phyloP scores from a whole-genome alignment of 371 early-diverging fungal species.

The Saksenaea oblongispora region DNA sequence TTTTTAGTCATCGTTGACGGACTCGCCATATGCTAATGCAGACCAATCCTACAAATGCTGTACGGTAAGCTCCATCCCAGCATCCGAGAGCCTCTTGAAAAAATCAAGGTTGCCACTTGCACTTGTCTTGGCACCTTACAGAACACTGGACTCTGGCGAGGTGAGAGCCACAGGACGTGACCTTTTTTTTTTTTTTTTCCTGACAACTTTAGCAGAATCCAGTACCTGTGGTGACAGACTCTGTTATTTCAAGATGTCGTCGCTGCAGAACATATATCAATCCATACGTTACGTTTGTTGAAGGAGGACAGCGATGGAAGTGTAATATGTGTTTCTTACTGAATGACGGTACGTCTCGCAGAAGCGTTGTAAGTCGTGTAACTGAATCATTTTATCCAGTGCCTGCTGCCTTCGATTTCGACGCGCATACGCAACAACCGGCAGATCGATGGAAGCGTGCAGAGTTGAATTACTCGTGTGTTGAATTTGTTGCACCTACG shows the following conservation, averaged over 20 bases:
- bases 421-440: slow-evolving; percentile 75
- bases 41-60: slow-evolving; percentile 81
- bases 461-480: slow-evolving; percentile 86
- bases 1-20: slow-evolving; percentile 66
- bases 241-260: slow-evolving; percentile 90
- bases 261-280: slow-evolving; percentile 96
- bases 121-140: slow-evolving; percentile 85
- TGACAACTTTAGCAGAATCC: slow-evolving; percentile 46
- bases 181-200: neutral
- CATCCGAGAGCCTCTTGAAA: slow-evolving; percentile 73
- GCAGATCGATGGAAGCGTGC: slow-evolving; percentile 86
- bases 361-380: neutral
- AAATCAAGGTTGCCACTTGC: slow-evolving; percentile 90
- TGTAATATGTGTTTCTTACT: slow-evolving; percentile 93
- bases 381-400: slow-evolving; percentile 47
- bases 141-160: slow-evolving; percentile 57
- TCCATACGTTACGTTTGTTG: slow-evolving; percentile 92
- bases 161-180: slow-evolving; percentile 6
- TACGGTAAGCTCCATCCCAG: slow-evolving; percentile 90
- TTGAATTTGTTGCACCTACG: slow-evolving; percentile 94
- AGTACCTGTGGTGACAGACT: slow-evolving; percentile 84
- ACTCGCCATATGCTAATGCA: slow-evolving; percentile 68
- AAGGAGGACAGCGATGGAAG: slow-evolving; percentile 93
- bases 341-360: slow-evolving; percentile 74
- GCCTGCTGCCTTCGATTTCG: slow-evolving; percentile 90